These are phyloP conservation scores for Penicilliopsis zonata DNA, from an alignment of 495 filamentous ascomycete species.

Conservation along the genomic window DNA sequence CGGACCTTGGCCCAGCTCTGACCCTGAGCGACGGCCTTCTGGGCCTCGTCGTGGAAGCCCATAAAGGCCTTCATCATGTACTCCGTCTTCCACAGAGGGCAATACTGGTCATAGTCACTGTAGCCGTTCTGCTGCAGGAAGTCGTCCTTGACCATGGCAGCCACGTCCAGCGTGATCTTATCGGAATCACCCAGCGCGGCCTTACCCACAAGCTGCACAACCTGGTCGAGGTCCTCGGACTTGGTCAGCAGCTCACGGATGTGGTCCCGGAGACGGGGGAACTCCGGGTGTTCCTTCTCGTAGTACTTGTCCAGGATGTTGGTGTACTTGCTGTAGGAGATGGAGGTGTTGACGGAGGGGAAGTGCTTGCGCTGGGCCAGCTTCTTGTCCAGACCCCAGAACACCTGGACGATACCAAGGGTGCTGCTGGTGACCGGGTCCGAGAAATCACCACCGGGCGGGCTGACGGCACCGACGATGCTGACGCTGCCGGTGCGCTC, in stretches of 20 bases:
- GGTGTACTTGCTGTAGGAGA: conserved; percentile 97
- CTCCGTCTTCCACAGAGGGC: conserved; percentile 97
- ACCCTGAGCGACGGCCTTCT: conserved; percentile 86
- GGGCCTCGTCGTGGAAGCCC: conserved; percentile 92
- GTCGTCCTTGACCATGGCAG: conserved; percentile 89
- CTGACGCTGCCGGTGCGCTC: conserved; percentile 83
- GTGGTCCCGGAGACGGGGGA: conserved; percentile 82
- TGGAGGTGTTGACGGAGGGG: conserved; percentile 91
- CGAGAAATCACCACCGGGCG: conserved; percentile 97
- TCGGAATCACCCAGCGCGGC: conserved; percentile 90
- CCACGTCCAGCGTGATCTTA: conserved; percentile 96
- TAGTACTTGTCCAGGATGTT: conserved; percentile 81
- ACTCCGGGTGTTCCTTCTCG: conserved; percentile 83
- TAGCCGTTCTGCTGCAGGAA: conserved; percentile 99
- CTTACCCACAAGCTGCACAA: conserved; percentile 97
- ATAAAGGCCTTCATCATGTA: conserved; percentile 99
- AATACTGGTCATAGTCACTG: conserved; percentile 97
- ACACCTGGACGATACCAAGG: conserved; percentile 95
- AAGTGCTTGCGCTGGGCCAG: conserved; percentile 98
- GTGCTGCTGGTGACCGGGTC: conserved; percentile 94
- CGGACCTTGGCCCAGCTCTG: conserved; percentile 85
- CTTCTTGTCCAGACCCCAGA: conserved; percentile 99
- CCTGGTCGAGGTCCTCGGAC: conserved; percentile 95
- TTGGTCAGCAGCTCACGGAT: conserved; percentile 87
- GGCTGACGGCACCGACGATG: conserved; percentile 95